phyloP scores from a whole-genome alignment of 1,284 basidiomycete genomes.

The Puccinia polysora region DNA sequence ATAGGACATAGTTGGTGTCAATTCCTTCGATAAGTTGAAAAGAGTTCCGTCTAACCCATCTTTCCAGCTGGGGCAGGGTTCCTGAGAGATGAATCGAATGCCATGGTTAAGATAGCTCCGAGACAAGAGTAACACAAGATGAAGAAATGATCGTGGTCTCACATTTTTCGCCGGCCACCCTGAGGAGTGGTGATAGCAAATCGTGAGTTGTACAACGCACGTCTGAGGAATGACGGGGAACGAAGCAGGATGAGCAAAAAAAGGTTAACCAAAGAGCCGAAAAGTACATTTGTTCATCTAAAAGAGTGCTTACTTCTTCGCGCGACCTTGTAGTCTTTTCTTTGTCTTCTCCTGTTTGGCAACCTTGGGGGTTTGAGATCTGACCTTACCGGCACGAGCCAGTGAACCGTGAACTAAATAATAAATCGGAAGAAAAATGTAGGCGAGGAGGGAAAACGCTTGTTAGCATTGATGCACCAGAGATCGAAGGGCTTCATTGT shows the following conservation, averaged over 20 bases:
- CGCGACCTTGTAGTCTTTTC: slow-evolving; percentile 45
- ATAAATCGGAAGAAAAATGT: not conserved
- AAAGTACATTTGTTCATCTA: not conserved
- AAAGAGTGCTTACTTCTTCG: slow-evolving; percentile 24
- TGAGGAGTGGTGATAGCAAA: slow-evolving; percentile 23
- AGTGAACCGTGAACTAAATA: slow-evolving; percentile 53
- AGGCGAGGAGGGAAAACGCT: too few species aligned
- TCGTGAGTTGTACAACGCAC: slow-evolving; percentile 31
- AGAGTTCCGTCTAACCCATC: too few species aligned
- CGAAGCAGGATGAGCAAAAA: not conserved
- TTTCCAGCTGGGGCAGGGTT: slow-evolving; percentile 39
- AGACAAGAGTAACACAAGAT: not conserved
- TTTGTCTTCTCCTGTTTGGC: slow-evolving; percentile 54
- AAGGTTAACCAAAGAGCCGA: not conserved
- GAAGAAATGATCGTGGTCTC: not conserved
- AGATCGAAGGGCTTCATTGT: too few species aligned
- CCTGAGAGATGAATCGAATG: not conserved
- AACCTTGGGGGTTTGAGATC: slow-evolving; percentile 54
- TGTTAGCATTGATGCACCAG: too few species aligned
- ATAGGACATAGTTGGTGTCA: too few species aligned
- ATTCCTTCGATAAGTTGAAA: too few species aligned
- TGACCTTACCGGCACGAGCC: slow-evolving; percentile 55
- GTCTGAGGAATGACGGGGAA: slow-evolving; percentile 12
- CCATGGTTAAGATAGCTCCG: not conserved
- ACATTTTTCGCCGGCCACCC: slow-evolving; percentile 41